Conservation (phyloP, 805 yeast genomes). For the Kazachstania kunashirensis region DNA sequence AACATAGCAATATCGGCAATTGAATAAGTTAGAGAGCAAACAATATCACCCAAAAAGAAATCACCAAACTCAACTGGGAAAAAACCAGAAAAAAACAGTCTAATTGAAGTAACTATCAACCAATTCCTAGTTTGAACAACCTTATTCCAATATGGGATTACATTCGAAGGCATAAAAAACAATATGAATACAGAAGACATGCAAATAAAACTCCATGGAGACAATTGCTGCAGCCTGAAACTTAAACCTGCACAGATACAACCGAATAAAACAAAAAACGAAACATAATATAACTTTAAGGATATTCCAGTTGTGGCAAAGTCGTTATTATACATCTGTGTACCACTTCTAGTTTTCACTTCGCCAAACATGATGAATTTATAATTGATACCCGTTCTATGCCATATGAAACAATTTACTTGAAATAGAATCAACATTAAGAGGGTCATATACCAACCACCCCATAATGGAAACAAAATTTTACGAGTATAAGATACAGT, state of each 20-base stretch:
- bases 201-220: conserved; percentile 59
- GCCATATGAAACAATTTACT: conserved; percentile 65
- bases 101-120: conserved; percentile 60
- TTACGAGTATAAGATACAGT: conserved; percentile 35
- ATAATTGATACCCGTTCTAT: conserved; percentile 68
- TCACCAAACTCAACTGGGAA: conserved; percentile 94
- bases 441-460: conserved; percentile 65
- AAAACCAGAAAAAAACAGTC: conserved; percentile 71
- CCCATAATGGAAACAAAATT: conserved; percentile 79
- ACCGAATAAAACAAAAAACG: conserved; percentile 45
- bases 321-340: conserved; percentile 29
- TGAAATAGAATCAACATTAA: conserved; percentile 58
- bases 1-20: conserved; percentile 78
- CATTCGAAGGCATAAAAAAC: conserved; percentile 14
- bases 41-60: conserved; percentile 84
- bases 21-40: conserved; percentile 82
- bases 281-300: conserved; percentile 50
- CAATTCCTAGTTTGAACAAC: conserved; percentile 59
- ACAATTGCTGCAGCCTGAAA: conserved; percentile 56
- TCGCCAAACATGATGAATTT: conserved; percentile 75
- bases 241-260: conserved; percentile 67
- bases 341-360: conserved; percentile 54
- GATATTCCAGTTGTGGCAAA: conserved; percentile 30
- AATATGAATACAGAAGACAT: conserved; percentile 11
- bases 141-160: conserved; percentile 27